Base-by-base conservation (phyloP, 208 protist genomes). In the Porcisia deanei region DNA sequence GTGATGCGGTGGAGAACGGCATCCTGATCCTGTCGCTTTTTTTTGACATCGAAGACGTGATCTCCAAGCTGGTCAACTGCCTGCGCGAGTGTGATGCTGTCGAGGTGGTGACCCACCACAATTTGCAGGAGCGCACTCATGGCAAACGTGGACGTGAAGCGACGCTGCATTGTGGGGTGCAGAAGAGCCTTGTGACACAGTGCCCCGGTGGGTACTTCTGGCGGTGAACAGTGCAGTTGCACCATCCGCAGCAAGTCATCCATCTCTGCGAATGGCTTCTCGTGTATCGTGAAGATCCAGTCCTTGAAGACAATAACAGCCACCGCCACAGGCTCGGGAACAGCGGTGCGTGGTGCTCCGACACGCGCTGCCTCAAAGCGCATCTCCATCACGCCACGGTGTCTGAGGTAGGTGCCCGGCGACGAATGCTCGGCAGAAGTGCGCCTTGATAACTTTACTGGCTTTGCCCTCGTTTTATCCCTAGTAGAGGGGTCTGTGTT, bases 261-360 rank as follows among this genome's bases (percentile, higher is more conserved):
- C 83, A 97, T 86, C 81, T 97, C 93, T 37, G 88, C 85, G 76
- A 97, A 97, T 3, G 93, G 91, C 63, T 93, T 80, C 58, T 95
- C 87, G 79, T 97, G 93, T 14, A 97, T 84, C 22, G 91, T 97
- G 75, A 97, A 86, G 64, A 97, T 87, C 91, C 91, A 97, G 52
- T 94, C 87, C 14, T 76, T 70, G 67, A 95, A 97, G 37, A 91
- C 77, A n/a, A 97, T 81, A 39, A 94, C 79, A 9, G 85, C 88
- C 18, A 97, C 85, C 9, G 88, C 45, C 18, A 95, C 84, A 8
- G 86, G 76, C 8, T 91, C 81, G 1, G 89, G 78, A 39, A 91
- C 82, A 18, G 81, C 83, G 64, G 81, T 71, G n/a, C 80, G 82
- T 41, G 89, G 83, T 14, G 81, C 74, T 6, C 75, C 80, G 2